Base-by-base conservation (phyloP, 352 stramenopile species). In the Globisporangium canariense region DNA sequence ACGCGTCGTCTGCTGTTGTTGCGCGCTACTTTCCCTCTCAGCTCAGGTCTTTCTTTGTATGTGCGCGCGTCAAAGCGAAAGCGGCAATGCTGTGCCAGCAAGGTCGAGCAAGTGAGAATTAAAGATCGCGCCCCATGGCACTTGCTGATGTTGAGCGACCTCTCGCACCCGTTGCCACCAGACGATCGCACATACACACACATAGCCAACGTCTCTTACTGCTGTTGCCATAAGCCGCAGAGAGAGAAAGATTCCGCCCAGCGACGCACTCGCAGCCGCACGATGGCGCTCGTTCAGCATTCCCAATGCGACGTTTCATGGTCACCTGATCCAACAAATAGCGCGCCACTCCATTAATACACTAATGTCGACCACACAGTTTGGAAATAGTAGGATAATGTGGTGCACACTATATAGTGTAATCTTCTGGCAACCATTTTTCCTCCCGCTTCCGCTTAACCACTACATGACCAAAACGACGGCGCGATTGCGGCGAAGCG, bases 61-160 rank as follows among this genome's bases (percentile, higher is more conserved):
- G 55, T 52, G 40, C 38, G 20, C 40, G 25, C n/a, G 55, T 52
- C 16, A 6, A 36, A 11, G 55, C 55, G 14, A 61, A 61, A 52
- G 55, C 55, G 25, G 25, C 28, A 61, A 43, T 61, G 55, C 49
- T 8, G 30, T 36, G 49, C 13, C 13, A 5, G 55, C 55, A 43
- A 43, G 11, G 3, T 43, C 38, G 38, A 43, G 20, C 54, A 16
- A 52, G 55, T 13, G 3, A 22, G 16, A 7, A 5, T 25, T n/a
- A 50, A 60, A 50, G 54, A 50, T 60, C 54, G 34, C 34, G 38
- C 20, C 22, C 22, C 18, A 11, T 14, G 18, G 5, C 38, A 13
- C 55, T 36, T n/a, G 20, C 2, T 22, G 10, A 10, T 22, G 11
- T 36, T 36, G 32, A 50, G 54, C 55, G 55, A 61, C 40, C 46